phyloP scores from a whole-genome alignment of 2,329 filamentous ascomycete species.

The Colletotrichum karsti region DNA sequence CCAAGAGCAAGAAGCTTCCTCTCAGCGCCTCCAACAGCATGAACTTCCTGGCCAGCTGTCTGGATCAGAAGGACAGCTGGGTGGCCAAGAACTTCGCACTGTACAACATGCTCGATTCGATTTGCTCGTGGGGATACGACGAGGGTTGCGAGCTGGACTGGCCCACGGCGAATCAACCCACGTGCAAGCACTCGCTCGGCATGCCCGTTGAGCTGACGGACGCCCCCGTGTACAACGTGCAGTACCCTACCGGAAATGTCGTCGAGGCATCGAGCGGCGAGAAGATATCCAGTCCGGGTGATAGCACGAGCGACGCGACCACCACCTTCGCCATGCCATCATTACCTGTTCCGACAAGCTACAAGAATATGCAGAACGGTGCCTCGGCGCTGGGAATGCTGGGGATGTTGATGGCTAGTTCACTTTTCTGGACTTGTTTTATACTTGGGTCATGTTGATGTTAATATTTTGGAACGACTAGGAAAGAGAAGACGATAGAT shows the following conservation, averaged over 20 bases:
- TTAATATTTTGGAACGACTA: neutral
- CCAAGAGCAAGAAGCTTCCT: conserved; percentile 46
- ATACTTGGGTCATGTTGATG: conserved; percentile 2
- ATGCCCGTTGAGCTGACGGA: conserved; percentile 41
- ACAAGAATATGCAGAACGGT: neutral
- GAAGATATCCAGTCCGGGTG: neutral
- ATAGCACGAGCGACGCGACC: conserved; percentile 11
- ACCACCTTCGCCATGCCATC: too few species aligned
- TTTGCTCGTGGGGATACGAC: conserved; percentile 55
- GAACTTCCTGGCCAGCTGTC: conserved; percentile 59
- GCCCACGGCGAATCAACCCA: conserved; percentile 52
- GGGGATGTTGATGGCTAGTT: neutral
- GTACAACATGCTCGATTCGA: conserved; percentile 60
- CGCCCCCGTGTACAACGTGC: conserved; percentile 55
- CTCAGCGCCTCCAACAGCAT: conserved; percentile 61
- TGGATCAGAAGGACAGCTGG: conserved; percentile 50
- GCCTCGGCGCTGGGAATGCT: neutral
- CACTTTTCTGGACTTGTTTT: conserved; percentile 14
- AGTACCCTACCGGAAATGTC: conserved; percentile 52
- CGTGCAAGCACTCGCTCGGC: conserved; percentile 52
- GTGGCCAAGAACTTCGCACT: conserved; percentile 56
- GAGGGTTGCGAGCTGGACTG: conserved; percentile 56
- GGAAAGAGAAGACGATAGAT: neutral
- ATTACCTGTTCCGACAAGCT: neutral
- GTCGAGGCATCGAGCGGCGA: conserved; percentile 42